These are phyloP conservation scores for Oryza glaberrima DNA, from an alignment of 176 grass and related monocot species.

Conservation along the genomic window DNA sequence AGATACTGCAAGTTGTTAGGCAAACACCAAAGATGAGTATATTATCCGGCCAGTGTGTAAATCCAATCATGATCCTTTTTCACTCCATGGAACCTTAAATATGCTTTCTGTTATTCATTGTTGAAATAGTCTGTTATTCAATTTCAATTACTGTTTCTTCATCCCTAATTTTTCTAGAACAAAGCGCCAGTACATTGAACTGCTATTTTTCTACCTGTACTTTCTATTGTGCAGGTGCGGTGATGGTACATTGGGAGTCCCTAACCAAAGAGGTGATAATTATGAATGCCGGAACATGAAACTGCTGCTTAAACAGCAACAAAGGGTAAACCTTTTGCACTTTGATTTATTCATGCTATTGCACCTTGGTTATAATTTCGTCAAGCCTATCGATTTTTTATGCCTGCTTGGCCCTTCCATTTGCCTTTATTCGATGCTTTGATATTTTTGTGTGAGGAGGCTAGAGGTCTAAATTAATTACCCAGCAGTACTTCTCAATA, in stretches of 20 bases:
- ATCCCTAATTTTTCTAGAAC: conserved; percentile 1
- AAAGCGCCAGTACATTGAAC: conserved; percentile 11
- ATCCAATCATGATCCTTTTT: conserved; percentile 2
- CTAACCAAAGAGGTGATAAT: conserved; percentile 95
- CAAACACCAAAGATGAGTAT: conserved; percentile 13
- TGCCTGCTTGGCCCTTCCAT: background rate
- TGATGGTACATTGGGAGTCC: conserved; percentile 91
- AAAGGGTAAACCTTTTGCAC: conserved; percentile 64
- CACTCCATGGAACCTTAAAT: background rate
- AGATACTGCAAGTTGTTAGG: background rate
- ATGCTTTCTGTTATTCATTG: background rate
- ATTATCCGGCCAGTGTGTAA: background rate
- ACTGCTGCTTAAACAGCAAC: conserved; percentile 93
- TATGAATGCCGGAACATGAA: conserved; percentile 99
- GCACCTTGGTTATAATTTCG: conserved; percentile 32
- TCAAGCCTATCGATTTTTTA: conserved; percentile 7
- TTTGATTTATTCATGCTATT: conserved; percentile 37
- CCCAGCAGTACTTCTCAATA: conserved; percentile 2
- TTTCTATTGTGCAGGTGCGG: conserved; percentile 69
- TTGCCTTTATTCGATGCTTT: background rate
- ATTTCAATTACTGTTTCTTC: conserved; percentile 20
- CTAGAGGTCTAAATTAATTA: conserved; percentile 29
- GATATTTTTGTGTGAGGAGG: conserved; percentile 2
- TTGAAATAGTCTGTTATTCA: background rate
- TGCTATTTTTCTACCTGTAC: conserved; percentile 18